A percentile compares a stretch with the other conserved stretches of the same genome.
Conservation (phyloP, 2,329 filamentous ascomycete genomes). For the Fusarium temperatum region DNA sequence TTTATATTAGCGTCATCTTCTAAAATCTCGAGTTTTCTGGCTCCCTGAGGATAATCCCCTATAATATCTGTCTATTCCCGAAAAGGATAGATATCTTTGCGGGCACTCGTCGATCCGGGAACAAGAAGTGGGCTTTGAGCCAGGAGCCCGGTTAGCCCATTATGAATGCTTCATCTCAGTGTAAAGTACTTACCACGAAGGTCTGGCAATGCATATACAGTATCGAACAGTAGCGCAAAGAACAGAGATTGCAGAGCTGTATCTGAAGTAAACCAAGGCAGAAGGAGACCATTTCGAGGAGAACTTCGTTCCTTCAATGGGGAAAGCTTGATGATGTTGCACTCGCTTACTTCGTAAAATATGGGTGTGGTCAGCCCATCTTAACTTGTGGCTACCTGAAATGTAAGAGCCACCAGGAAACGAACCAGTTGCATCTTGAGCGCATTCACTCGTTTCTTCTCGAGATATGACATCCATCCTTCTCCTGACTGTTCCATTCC, state of each 20-base stretch:
- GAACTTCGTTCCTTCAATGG: constrained; percentile 6
- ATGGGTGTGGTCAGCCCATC: constrained; percentile 15
- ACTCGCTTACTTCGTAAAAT: constrained; percentile 5
- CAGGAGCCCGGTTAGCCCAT: constrained; percentile 11
- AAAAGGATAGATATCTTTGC: neutral
- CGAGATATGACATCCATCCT: neutral
- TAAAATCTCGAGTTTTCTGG: neutral
- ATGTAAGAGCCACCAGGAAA: constrained; percentile 7
- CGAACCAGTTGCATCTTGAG: neutral
- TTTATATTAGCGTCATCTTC: neutral
- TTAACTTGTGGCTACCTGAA: constrained; percentile 29
- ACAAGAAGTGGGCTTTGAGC: constrained; percentile 20
- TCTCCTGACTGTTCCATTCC: neutral
- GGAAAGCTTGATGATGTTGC: constrained; percentile 16
- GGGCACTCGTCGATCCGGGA: constrained; percentile 24
- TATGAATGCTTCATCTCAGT: constrained; percentile 6
- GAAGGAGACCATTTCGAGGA: neutral
- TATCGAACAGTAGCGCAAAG: constrained; percentile 2
- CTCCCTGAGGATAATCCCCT: neutral
- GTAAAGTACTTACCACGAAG: neutral
- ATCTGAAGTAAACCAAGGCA: neutral
- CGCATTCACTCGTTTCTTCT: neutral
- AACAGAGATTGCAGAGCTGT: constrained; percentile 8
- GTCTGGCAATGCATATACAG: neutral
- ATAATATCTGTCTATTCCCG: neutral